Evolutionary conservation across 306 rosid genomes (phyloP).

Genomic region (Prunus salicina): DNA sequence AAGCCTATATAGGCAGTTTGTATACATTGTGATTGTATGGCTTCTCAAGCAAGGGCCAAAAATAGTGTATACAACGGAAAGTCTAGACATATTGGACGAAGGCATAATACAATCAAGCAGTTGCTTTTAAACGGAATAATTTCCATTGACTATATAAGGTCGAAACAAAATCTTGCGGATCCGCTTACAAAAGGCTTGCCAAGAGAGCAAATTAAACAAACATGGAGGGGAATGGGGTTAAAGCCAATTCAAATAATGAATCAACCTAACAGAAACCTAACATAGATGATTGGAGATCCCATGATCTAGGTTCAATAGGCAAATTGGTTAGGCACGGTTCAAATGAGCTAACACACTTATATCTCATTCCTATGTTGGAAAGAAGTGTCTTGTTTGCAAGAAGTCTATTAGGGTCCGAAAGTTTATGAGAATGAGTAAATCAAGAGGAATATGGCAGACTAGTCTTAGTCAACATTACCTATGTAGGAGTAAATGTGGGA

Average conservation of each 20-base stretch:
- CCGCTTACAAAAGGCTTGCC: not conserved
- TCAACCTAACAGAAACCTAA: not conserved
- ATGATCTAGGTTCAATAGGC: conserved; percentile 6
- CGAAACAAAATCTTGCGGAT: not conserved
- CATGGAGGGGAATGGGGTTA: conserved; percentile 4
- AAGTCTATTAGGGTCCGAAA: too few relatives aligned
- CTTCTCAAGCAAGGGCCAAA: too few relatives aligned
- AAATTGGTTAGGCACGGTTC: not conserved
- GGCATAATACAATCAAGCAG: not conserved
- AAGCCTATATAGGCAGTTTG: too few relatives aligned
- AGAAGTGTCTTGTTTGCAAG: not conserved
- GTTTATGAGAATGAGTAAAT: too few relatives aligned
- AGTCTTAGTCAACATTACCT: not conserved
- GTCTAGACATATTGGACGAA: not conserved
- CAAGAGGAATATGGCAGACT: not conserved
- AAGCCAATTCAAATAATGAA: not conserved
- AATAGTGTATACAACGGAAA: too few relatives aligned
- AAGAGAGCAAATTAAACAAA: not conserved
- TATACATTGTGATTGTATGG: too few relatives aligned
- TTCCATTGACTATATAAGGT: not conserved
- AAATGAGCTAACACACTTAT: not conserved
- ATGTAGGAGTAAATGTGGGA: not conserved
- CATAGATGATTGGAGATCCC: not conserved
- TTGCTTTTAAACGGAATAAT: not conserved
- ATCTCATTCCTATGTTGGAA: not conserved